phyloP scores from a whole-genome alignment of 805 yeast species.

The Zygoascus biomembranicola region DNA sequence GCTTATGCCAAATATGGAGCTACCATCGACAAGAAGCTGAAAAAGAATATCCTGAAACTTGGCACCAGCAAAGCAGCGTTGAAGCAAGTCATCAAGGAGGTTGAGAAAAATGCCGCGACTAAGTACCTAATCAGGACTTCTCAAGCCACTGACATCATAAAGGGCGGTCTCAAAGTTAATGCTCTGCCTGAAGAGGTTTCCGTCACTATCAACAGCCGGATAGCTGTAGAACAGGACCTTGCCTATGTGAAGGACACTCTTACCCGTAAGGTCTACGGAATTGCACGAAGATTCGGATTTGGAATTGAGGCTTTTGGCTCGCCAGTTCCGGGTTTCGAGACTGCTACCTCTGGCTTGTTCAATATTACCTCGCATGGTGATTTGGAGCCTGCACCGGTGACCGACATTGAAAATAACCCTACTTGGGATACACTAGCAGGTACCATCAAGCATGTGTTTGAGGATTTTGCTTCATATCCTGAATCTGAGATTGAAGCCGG shows the following conservation, averaged over 20 bases:
- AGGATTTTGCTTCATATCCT: conserved; percentile 15
- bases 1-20: conserved; percentile 52
- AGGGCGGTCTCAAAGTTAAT: conserved; percentile 64
- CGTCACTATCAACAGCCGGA: conserved; percentile 49
- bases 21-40: conserved; percentile 23
- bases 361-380: conserved; percentile 9
- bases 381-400: conserved; percentile 44
- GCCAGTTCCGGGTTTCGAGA: conserved; percentile 12
- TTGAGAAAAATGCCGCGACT: not conserved
- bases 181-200: conserved; percentile 57
- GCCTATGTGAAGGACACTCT: conserved; percentile 34
- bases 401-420: conserved; percentile 25
- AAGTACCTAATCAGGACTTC: conserved; percentile 41
- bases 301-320: conserved; percentile 36
- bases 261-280: conserved; percentile 25
- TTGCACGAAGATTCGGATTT: conserved; percentile 40
- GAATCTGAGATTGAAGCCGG: conserved; percentile 14
- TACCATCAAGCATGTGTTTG: conserved; percentile 50
- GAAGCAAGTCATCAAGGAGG: not conserved
- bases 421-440: conserved; percentile 52
- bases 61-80: conserved; percentile 9
- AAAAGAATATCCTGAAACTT: conserved; percentile 1
- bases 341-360: too few relatives aligned
- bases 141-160: conserved; percentile 52
- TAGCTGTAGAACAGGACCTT: conserved; percentile 48